Percentiles rank a stretch among this genome's conserved stretches.
phyloP scores from a whole-genome alignment of 139 green algal genomes.

The Klebsormidium nitens region DNA sequence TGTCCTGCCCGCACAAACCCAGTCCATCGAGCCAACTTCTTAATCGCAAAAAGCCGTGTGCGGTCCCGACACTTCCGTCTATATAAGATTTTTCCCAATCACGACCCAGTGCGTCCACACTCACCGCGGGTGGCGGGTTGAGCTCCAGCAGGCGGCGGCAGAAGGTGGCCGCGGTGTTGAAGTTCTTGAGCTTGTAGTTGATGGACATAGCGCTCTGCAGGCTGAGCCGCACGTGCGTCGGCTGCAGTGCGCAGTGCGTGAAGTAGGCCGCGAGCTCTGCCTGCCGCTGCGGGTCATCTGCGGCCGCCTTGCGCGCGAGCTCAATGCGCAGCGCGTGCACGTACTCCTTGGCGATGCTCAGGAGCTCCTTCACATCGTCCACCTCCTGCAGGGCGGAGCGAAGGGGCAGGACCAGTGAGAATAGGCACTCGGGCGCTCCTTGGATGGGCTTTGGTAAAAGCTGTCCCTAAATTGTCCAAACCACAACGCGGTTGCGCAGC shows the following conservation, averaged over 20 bases:
- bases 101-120: not conserved
- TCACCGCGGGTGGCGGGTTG: slow-evolving; percentile 77
- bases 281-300: slow-evolving; percentile 61
- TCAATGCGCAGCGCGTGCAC: slow-evolving; percentile 83
- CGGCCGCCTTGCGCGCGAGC: slow-evolving; percentile 79
- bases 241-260: slow-evolving; percentile 85
- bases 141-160: slow-evolving; percentile 91
- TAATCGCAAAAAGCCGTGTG: too few relatives aligned
- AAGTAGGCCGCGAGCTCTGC: slow-evolving; percentile 98
- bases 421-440: too few relatives aligned
- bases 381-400: too few relatives aligned
- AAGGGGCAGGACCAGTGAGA: too few relatives aligned
- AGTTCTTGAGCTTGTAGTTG: slow-evolving; percentile 97
- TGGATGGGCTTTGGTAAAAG: too few relatives aligned
- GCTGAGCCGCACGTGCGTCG: slow-evolving; percentile 78
- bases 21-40: too few relatives aligned
- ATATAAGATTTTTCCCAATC: not conserved
- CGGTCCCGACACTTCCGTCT: not conserved
- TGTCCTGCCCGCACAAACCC: too few relatives aligned
- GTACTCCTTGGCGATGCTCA: slow-evolving; percentile 89
- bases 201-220: slow-evolving; percentile 86
- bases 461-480: too few relatives aligned
- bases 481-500: too few relatives aligned
- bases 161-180: slow-evolving; percentile 79
- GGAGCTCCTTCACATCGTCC: slow-evolving; percentile 92